Evolutionary conservation across 225 moss, liverwort and hornwort species (phyloP).

Genomic region (Polytrichum commune): DNA sequence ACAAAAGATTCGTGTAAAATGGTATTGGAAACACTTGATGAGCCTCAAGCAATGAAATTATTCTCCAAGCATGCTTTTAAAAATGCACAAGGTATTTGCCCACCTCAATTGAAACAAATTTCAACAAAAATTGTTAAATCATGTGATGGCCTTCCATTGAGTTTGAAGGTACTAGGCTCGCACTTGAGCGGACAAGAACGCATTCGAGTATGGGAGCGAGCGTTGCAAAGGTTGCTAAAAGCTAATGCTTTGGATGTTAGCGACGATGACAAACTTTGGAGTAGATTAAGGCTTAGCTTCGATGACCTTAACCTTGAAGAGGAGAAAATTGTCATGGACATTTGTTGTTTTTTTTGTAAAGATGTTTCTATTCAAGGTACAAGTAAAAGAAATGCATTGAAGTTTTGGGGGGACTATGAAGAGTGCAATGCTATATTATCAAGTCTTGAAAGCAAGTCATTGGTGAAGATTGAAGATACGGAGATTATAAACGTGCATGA

Average conservation of each 20-base stretch:
- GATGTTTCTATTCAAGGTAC: not conserved
- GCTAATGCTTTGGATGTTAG: not conserved
- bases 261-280: not conserved
- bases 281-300: not conserved
- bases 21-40: no score
- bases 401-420: not conserved
- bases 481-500: not conserved
- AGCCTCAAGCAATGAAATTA: no score
- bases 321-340: not conserved
- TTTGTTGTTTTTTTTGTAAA: not conserved
- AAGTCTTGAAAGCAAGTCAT: not conserved
- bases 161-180: not conserved
- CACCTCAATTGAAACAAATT: not conserved
- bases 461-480: not conserved
- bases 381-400: not conserved
- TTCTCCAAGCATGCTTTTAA: no score
- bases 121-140: not conserved
- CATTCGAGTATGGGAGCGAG: not conserved
- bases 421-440: not conserved
- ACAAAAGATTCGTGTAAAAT: no score
- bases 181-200: not conserved
- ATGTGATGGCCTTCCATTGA: not conserved
- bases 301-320: not conserved
- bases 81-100: no score
- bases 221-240: not conserved